Conservation (phyloP, 305 asterid genomes). For the Fraxinus ornus region DNA sequence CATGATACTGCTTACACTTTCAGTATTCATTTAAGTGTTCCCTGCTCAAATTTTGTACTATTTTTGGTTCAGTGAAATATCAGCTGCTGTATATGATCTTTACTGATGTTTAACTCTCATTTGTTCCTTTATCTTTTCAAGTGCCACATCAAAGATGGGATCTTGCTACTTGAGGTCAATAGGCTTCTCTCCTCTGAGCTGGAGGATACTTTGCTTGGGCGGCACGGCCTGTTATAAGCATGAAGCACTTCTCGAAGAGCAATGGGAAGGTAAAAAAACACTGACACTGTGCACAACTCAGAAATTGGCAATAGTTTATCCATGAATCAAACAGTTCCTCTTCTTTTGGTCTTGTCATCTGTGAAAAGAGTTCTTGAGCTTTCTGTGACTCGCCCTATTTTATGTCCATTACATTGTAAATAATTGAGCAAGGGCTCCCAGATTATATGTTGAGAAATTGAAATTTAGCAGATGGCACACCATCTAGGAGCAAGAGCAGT, state of each 20-base stretch:
- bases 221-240: conserved; percentile 93
- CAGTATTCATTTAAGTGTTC: background rate
- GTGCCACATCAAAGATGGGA: conserved; percentile 53
- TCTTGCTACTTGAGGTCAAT: conserved; percentile 83
- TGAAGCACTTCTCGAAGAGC: conserved; percentile 70
- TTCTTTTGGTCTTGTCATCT: conserved; percentile 16
- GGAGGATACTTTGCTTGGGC: conserved; percentile 98
- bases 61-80: conserved; percentile 6
- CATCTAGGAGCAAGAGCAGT: conserved; percentile 14
- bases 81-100: background rate
- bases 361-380: background rate
- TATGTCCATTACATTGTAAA: background rate
- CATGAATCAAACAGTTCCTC: background rate
- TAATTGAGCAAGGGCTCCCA: background rate
- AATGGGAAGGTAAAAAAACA: conserved; percentile 71
- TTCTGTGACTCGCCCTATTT: background rate
- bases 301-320: background rate
- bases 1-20: background rate
- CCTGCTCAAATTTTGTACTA: background rate
- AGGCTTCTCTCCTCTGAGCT: conserved; percentile 71
- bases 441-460: background rate
- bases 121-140: conserved; percentile 17
- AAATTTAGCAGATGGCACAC: conserved; percentile 5
- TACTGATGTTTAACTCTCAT: conserved; percentile 11
- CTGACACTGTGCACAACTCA: conserved; percentile 1